Conservation (phyloP, 2,329 filamentous ascomycete species). For the Beauveria sp. region DNA sequence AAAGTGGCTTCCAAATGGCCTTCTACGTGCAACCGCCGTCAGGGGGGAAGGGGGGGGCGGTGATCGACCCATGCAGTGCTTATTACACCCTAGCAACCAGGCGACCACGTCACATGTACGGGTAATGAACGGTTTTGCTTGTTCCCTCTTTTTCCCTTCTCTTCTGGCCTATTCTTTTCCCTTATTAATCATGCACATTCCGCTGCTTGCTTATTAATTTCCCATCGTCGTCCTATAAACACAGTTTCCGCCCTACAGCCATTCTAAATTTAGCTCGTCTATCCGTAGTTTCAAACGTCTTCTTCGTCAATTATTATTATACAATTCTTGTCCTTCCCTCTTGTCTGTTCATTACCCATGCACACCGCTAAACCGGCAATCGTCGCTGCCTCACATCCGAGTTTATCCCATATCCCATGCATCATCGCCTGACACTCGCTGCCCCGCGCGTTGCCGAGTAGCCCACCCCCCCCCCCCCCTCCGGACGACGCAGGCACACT, state of each 20-base stretch:
- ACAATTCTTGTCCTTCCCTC: too few species aligned
- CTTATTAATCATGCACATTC: background rate
- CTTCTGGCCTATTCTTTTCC: background rate
- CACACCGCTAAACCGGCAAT: too few species aligned
- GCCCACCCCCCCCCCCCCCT: background rate
- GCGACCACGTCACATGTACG: too few species aligned
- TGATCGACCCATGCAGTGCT: background rate
- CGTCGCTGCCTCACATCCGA: too few species aligned
- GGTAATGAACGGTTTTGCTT: background rate
- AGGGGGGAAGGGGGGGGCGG: background rate
- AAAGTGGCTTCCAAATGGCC: background rate
- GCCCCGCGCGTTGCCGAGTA: background rate
- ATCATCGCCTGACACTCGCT: background rate
- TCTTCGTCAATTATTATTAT: too few species aligned
- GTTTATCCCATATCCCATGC: background rate
- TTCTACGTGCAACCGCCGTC: background rate
- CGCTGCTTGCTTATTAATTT: too few species aligned
- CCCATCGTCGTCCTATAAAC: too few species aligned
- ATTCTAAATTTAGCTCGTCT: too few species aligned
- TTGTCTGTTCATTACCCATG: too few species aligned
- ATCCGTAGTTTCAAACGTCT: too few species aligned
- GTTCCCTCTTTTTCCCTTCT: background rate
- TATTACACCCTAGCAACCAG: background rate
- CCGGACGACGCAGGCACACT: background rate
- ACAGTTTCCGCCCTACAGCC: too few species aligned